Base-by-base conservation (phyloP, 805 yeast species). In the Lipomyces sp. region DNA sequence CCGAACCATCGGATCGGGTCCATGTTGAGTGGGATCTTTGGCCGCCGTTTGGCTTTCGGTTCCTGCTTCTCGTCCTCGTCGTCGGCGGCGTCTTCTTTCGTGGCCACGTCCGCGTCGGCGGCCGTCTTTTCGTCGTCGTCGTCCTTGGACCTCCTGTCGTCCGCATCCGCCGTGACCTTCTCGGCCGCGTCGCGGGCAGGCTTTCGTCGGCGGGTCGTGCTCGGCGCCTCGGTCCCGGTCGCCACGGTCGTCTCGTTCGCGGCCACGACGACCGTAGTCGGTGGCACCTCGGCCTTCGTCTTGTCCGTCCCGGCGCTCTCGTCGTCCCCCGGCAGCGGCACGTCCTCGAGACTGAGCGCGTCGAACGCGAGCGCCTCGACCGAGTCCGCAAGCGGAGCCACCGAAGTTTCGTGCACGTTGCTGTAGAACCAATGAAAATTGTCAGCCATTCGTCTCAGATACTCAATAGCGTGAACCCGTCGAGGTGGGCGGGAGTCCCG, bases 1-100 rank as follows among this genome's bases (percentile, higher is more conserved):
- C 79, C 79, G 63, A 79, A 76, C 70, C 75, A 78, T 33, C 66
- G 48, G 8, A 75, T 61, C 0, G 78, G 77, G 47, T 72, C 70
- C 36, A 61, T 58, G 8, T 32, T 36, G 31, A 51, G 34, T 29
- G 45, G 50, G 10, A 31, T 26, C 40, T 40, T 36, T 23, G 43
- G n/a, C n/a, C n/a, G n/a, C n/a, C n/a, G n/a, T n/a, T n/a, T n/a
- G n/a, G n/a, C n/a, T n/a, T n/a, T n/a, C n/a, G n/a, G n/a, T n/a
- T n/a, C n/a, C n/a, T n/a, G n/a, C n/a, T n/a, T n/a, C n/a, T n/a
- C n/a, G n/a, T n/a, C n/a, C n/a, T n/a, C n/a, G n/a, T n/a, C 40
- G 43, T 40, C 37, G 29, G 32, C 6, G 4, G 18, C 23, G 8
- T 4, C n/a, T 26, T 38, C 38, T 31, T 36, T 10, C 29, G 22